Conservation (phyloP, 257 asterid species). For the Nicotiana knightiana region DNA sequence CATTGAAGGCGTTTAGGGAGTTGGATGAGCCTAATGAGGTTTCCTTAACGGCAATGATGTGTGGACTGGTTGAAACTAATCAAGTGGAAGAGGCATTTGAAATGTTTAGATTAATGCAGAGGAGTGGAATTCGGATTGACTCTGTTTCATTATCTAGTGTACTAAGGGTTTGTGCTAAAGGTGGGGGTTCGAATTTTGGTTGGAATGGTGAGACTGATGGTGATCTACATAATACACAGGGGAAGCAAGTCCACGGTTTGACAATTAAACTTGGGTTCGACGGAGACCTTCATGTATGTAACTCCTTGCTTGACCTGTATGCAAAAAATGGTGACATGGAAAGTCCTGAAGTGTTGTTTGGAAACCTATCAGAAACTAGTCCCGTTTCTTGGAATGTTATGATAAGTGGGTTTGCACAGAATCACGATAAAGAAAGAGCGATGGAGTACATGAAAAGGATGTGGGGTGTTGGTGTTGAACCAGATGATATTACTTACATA, state of each 20-base stretch:
- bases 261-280: conserved; percentile 2
- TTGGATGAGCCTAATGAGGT: conserved; percentile 13
- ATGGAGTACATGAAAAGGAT: conserved; percentile 3
- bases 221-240: not conserved
- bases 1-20: conserved; percentile 4
- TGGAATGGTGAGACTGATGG: conserved; percentile 3
- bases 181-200: not conserved
- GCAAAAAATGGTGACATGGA: conserved; percentile 9
- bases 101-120: conserved; percentile 11
- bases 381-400: conserved; percentile 26
- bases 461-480: not conserved
- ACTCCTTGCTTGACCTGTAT: conserved; percentile 12
- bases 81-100: conserved; percentile 7
- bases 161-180: conserved; percentile 3
- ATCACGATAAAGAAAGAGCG: not conserved
- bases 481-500: conserved; percentile 8
- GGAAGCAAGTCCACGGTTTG: conserved; percentile 8
- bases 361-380: conserved; percentile 9
- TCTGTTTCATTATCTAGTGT: conserved; percentile 8
- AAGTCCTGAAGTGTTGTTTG: conserved; percentile 1
- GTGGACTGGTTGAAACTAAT: not conserved
- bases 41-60: conserved; percentile 5
- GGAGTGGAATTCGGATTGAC: conserved; percentile 4
- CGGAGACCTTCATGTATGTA: conserved; percentile 7
- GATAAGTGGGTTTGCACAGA: conserved; percentile 11